These are phyloP conservation scores for Irpex lacteus DNA, from an alignment of 1,284 basidiomycete species.

Conservation along the genomic window DNA sequence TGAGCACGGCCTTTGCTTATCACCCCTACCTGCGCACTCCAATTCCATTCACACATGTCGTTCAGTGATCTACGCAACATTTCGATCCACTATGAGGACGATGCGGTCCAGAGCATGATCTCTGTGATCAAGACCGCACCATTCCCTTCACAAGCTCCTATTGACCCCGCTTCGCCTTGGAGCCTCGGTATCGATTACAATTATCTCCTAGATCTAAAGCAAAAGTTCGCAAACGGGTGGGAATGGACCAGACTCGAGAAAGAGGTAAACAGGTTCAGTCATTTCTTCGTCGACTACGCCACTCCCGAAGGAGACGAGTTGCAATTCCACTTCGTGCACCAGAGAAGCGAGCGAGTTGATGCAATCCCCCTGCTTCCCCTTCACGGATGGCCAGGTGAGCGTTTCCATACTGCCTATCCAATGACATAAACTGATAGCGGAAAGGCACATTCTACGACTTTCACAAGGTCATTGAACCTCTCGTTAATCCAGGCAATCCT, in stretches of 20 bases:
- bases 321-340: constrained; percentile 15
- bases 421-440: background rate
- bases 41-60: background rate
- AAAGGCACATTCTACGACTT: constrained; percentile 18
- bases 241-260: constrained; percentile 16
- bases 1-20: background rate
- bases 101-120: background rate
- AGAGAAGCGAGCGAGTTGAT: constrained; percentile 10
- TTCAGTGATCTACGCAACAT: background rate
- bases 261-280: constrained; percentile 14
- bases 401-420: background rate
- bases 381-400: constrained; percentile 19
- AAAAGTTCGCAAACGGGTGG: background rate
- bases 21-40: background rate
- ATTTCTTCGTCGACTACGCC: constrained; percentile 10
- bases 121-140: background rate
- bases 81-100: background rate
- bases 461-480: constrained; percentile 10
- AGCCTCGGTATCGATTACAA: background rate
- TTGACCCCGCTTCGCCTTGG: background rate
- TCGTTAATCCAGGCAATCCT: constrained; percentile 11
- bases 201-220: background rate
- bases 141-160: background rate
- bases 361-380: constrained; percentile 16
- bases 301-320: constrained; percentile 5